Percentiles rank a stretch among this genome's conserved stretches.
These are phyloP conservation scores for Mucuna pruriens DNA, from an alignment of 306 rosid species.

Conservation along the genomic window DNA sequence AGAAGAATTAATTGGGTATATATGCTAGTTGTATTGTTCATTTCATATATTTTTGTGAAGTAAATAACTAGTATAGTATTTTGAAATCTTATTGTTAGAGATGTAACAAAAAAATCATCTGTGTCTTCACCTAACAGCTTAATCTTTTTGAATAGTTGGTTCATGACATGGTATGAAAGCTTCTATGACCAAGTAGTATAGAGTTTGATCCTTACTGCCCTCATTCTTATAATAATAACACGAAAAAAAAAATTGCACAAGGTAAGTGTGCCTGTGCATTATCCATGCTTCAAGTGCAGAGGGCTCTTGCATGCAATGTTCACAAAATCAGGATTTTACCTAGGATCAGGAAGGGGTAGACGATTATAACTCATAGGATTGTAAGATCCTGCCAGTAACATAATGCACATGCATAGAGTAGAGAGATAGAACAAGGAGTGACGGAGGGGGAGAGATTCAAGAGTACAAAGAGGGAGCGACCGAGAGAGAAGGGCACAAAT, in stretches of 20 bases:
- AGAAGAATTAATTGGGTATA: conserved; percentile 88
- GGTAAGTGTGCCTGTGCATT: neutral
- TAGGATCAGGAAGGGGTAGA: neutral
- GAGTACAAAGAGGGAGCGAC: neutral
- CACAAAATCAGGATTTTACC: neutral
- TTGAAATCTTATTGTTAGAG: neutral
- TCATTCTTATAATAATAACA: neutral
- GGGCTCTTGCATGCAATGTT: neutral
- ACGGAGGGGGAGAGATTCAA: neutral
- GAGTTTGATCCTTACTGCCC: neutral
- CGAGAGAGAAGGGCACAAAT: neutral
- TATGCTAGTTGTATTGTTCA: conserved; percentile 36
- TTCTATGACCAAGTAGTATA: neutral
- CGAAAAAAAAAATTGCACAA: neutral
- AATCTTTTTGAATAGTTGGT: neutral
- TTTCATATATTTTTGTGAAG: conserved; percentile 8
- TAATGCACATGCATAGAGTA: neutral
- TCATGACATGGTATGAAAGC: neutral
- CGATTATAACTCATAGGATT: neutral
- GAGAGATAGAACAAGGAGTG: neutral
- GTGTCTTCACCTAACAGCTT: neutral
- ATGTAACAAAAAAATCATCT: neutral
- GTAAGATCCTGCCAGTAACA: neutral
- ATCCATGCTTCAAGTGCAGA: neutral
- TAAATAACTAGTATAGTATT: conserved; percentile 20